phyloP scores from a whole-genome alignment of 306 rosid species.

The Vigna mungo region DNA sequence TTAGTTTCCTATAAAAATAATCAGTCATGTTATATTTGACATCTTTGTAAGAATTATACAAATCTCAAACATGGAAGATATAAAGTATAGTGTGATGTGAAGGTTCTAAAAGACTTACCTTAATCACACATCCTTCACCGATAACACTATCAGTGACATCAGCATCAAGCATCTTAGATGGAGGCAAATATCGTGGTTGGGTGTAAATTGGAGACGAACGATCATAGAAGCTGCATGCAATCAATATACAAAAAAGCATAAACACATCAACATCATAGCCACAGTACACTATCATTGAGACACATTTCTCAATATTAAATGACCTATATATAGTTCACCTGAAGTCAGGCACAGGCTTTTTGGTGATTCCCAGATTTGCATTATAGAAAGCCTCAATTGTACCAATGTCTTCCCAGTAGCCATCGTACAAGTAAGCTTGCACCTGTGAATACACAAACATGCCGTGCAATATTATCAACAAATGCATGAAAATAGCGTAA shows the following conservation, averaged over 20 bases:
- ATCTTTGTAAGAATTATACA: background rate
- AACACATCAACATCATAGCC: conserved; percentile 23
- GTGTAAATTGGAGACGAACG: conserved; percentile 99
- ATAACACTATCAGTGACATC: conserved; percentile 98
- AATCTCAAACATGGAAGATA: conserved; percentile 13
- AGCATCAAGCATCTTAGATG: conserved; percentile 99
- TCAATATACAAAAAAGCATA: conserved; percentile 19
- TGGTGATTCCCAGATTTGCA: conserved; percentile 96
- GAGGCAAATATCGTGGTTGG: conserved; percentile 97
- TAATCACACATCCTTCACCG: conserved; percentile 98
- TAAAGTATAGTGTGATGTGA: background rate
- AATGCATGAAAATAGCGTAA: conserved; percentile 15
- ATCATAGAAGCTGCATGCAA: conserved; percentile 89
- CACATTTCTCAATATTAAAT: conserved; percentile 23
- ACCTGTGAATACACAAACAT: conserved; percentile 59
- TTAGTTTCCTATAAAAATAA: conserved; percentile 29
- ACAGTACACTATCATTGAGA: conserved; percentile 36
- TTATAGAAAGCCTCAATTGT: conserved; percentile 98
- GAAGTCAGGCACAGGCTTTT: conserved; percentile 96
- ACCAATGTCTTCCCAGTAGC: conserved; percentile 99
- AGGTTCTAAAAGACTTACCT: conserved; percentile 59
- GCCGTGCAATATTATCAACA: background rate
- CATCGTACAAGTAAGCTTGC: conserved; percentile 97
- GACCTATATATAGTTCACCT: conserved; percentile 59
- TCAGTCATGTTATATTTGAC: conserved; percentile 17